These are phyloP conservation scores for Eucalyptus pumila DNA, from an alignment of 345 rosid genomes.

Conservation along the genomic window DNA sequence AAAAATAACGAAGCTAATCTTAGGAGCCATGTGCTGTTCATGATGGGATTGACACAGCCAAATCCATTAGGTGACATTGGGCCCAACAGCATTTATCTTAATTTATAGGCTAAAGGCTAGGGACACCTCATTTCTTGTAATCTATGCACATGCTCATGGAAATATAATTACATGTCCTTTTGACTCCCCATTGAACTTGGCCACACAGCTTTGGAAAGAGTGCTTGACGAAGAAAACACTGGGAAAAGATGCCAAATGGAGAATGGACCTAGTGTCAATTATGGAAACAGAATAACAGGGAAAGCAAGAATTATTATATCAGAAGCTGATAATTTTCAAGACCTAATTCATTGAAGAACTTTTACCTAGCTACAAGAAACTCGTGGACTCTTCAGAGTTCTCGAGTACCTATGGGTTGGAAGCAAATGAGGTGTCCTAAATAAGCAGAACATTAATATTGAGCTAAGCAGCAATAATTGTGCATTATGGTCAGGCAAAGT, in stretches of 20 bases:
- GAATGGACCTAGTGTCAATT: neutral
- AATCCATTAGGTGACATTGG: neutral
- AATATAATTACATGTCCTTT: neutral
- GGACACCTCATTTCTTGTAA: constrained; percentile 11
- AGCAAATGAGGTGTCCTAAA: neutral
- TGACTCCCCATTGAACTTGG: neutral
- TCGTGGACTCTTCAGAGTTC: neutral
- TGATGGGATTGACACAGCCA: neutral
- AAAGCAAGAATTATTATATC: neutral
- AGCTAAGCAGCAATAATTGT: neutral
- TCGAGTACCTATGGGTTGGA: neutral
- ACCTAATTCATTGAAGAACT: neutral
- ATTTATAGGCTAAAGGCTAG: neutral
- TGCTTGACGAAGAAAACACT: neutral
- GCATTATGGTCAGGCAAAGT: neutral
- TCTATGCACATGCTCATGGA: constrained; percentile 16
- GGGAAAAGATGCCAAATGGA: neutral
- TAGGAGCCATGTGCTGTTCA: constrained; percentile 17
- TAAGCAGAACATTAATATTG: neutral
- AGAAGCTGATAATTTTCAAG: neutral
- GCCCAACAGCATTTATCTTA: constrained; percentile 4
- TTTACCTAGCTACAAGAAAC: neutral
- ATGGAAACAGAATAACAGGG: neutral
- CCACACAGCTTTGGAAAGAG: neutral
- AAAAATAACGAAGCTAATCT: neutral